Evolutionary conservation across 2,329 filamentous ascomycete species (phyloP), one percentile per base, ranked within the genome.

Genomic region (Xylaria multiplex): DNA sequence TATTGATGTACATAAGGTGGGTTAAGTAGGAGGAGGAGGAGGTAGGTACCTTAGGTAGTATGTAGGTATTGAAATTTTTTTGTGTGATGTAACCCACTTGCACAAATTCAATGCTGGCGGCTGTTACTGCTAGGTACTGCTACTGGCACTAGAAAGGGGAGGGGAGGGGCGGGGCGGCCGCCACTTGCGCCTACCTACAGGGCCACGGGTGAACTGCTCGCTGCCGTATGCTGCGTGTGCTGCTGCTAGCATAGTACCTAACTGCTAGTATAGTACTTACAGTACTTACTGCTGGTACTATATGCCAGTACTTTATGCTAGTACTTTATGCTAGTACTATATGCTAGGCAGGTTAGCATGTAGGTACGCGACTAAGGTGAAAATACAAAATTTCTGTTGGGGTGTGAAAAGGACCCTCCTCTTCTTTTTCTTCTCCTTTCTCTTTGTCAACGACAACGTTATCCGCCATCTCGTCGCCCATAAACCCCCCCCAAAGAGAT

Each of bases 401-500:
- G 62, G 62, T 71, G 72, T 40, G 37, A 40, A 70, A 61, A 59
- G 59, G 69, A 71, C 69, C 70, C 72, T 71, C 69, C 71, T 66
- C 70, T 59, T 71, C 79, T 77, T 78, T 78, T 76, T 76, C 77
- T 73, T 77, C 76, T 76, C 75, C 71, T 73, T 74, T 75, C 74
- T 76, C 72, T 74, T 71, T 72, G 74, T 78, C 77, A 79, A 79
- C 81, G 80, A 81, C 81, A 83, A 80, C 80, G 79, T 79, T 82
- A 84, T 83, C 82, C 78, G 77, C 77, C 81, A 81, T 77, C 70
- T 77, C 75, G 72, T 75, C 71, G 72, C 77, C 77, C 79, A 76
- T 78, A 79, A 76, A 78, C 77, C 79, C 79, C 79, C 77, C 81
- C 81, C 82, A 82, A 83, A 83, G 84, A 83, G 77, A 78, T 75